These are phyloP conservation scores for Parsonsia alboflavescens DNA, from an alignment of 257 asterid species.

Conservation along the genomic window DNA sequence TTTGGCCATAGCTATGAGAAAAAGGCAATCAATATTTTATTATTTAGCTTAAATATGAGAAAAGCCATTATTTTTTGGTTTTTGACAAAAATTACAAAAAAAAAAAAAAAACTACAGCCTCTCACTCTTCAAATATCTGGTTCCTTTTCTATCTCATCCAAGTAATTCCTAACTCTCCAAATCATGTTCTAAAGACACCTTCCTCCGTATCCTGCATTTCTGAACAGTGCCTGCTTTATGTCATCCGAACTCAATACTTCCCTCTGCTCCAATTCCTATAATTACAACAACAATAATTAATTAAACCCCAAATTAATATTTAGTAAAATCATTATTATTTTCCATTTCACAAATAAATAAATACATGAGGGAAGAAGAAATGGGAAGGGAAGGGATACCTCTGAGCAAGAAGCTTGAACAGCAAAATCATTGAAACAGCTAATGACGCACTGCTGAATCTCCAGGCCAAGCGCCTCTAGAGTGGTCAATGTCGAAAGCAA, in stretches of 20 bases:
- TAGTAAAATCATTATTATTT: too few relatives aligned
- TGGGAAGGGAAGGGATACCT: conserved; percentile 16
- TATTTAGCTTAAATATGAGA: not conserved
- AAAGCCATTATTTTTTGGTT: not conserved
- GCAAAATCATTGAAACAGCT: conserved; percentile 71
- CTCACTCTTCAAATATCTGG: not conserved
- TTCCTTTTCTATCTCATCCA: not conserved
- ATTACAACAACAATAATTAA: not conserved
- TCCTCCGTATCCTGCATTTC: conserved; percentile 76
- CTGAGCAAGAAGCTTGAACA: conserved; percentile 65
- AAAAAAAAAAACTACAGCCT: not conserved
- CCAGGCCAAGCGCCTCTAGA: conserved; percentile 65
- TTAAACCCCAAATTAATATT: too few relatives aligned
- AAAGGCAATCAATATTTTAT: not conserved
- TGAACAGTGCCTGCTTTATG: conserved; percentile 59
- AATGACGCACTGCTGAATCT: conserved; percentile 68
- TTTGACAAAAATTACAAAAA: not conserved
- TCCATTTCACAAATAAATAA: too few relatives aligned
- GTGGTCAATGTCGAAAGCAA: conserved; percentile 68
- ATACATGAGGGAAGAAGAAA: too few relatives aligned
- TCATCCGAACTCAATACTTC: conserved; percentile 45
- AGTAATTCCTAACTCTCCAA: not conserved
- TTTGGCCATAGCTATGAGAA: not conserved
- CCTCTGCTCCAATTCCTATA: conserved; percentile 49
- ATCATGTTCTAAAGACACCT: conserved; percentile 32